phyloP scores from a whole-genome alignment of 257 asterid genomes.

The Solanum sejunctum region DNA sequence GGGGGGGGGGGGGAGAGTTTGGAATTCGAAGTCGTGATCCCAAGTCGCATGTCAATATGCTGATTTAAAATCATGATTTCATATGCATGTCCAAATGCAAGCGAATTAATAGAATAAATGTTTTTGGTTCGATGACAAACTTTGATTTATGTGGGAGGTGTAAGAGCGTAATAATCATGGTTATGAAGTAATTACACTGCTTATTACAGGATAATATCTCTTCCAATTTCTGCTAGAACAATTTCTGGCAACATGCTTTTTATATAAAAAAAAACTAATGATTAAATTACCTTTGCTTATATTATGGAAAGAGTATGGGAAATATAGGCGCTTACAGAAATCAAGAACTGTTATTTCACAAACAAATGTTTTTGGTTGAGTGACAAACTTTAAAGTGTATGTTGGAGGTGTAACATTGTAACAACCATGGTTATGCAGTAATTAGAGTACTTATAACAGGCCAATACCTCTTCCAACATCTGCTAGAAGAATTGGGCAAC shows the following conservation, averaged over 20 bases:
- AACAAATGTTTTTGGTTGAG: background rate
- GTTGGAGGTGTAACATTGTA: background rate
- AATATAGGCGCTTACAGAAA: slow-evolving; percentile 74
- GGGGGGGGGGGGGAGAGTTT: too few species aligned
- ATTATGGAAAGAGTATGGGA: slow-evolving; percentile 78
- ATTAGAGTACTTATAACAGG: background rate
- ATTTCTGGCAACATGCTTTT: background rate
- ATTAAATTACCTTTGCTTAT: slow-evolving; percentile 60
- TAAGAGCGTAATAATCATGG: background rate
- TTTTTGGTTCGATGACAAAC: background rate
- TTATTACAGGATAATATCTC: background rate
- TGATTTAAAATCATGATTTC: too few species aligned
- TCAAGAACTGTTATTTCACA: slow-evolving; percentile 75
- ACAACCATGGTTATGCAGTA: background rate
- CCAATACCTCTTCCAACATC: background rate
- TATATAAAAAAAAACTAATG: background rate
- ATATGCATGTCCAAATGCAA: background rate
- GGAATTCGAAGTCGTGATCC: too few species aligned
- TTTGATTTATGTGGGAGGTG: background rate
- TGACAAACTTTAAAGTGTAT: background rate
- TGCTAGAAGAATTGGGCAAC: background rate
- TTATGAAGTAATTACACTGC: background rate
- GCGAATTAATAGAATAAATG: background rate
- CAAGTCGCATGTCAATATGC: too few species aligned
- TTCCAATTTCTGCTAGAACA: background rate